Conservation (phyloP, 2,329 filamentous ascomycete species). For the Aspergillus melleus region DNA sequence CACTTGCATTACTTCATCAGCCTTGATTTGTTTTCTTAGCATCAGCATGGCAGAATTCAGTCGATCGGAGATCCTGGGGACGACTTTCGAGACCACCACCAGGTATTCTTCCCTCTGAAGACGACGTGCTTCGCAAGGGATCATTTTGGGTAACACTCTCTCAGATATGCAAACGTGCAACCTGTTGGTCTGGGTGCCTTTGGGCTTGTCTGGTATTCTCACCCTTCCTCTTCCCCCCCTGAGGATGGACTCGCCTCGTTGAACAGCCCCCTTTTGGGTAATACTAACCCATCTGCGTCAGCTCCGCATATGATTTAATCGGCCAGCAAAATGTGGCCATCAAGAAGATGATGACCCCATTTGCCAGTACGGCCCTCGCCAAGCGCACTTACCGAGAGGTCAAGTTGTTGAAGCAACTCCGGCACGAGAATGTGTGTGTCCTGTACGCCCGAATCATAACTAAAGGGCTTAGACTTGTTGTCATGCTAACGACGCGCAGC, state of each 20-base stretch:
- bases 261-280: background rate
- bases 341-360: conserved; percentile 99
- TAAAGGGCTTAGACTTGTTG: background rate
- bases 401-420: conserved; percentile 93
- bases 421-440: conserved; percentile 85
- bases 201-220: conserved; percentile 83
- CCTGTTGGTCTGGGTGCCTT: conserved; percentile 99
- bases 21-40: background rate
- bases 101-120: conserved; percentile 59
- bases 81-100: conserved; percentile 98
- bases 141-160: conserved; percentile 24
- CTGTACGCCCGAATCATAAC: conserved; percentile 3
- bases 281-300: conserved; percentile 40
- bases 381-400: conserved; percentile 97
- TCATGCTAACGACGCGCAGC: conserved; percentile 49
- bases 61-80: conserved; percentile 97
- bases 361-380: conserved; percentile 93
- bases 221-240: background rate
- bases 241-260: background rate
- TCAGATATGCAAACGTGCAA: conserved; percentile 93
- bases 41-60: conserved; percentile 74
- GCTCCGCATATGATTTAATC: conserved; percentile 95
- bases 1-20: background rate
- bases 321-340: conserved; percentile 94
- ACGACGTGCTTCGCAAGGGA: background rate